These are phyloP conservation scores for Gossypium anomalum DNA, from an alignment of 345 rosid genomes.

Conservation along the genomic window DNA sequence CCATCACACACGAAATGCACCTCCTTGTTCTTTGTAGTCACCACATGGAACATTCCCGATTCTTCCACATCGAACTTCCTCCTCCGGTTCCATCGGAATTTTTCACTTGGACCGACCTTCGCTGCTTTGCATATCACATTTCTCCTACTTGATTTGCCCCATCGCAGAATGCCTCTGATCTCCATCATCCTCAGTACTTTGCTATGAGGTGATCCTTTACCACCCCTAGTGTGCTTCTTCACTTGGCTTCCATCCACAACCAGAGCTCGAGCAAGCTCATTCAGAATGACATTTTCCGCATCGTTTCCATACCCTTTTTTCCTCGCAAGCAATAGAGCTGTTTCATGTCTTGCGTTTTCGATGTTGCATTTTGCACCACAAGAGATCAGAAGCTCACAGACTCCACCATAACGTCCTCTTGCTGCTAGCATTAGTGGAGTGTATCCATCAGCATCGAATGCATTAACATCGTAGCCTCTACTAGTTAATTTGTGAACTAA, in stretches of 20 bases:
- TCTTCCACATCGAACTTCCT: conserved; percentile 35
- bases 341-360: conserved; percentile 42
- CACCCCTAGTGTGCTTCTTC: conserved; percentile 55
- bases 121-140: conserved; percentile 52
- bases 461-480: conserved; percentile 41
- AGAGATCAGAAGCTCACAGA: conserved; percentile 44
- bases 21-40: conserved; percentile 60
- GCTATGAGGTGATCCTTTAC: conserved; percentile 50
- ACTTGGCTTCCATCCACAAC: conserved; percentile 41
- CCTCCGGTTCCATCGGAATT: conserved; percentile 49
- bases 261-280: conserved; percentile 47
- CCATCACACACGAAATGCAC: conserved; percentile 58
- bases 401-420: conserved; percentile 37
- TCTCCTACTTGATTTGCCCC: conserved; percentile 57
- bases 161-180: conserved; percentile 34
- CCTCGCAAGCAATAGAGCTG: conserved; percentile 42
- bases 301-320: conserved; percentile 15
- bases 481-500: conserved; percentile 28
- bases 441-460: conserved; percentile 46
- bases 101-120: conserved; percentile 42
- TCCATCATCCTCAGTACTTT: conserved; percentile 42
- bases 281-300: conserved; percentile 35
- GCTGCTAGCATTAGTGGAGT: conserved; percentile 61
- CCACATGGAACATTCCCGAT: conserved; percentile 45
- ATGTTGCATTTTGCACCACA: conserved; percentile 36